Evolutionary conservation across 1,284 basidiomycete species (phyloP), one percentile per base, ranked within the genome.

Genomic region (Malassezia restricta): DNA sequence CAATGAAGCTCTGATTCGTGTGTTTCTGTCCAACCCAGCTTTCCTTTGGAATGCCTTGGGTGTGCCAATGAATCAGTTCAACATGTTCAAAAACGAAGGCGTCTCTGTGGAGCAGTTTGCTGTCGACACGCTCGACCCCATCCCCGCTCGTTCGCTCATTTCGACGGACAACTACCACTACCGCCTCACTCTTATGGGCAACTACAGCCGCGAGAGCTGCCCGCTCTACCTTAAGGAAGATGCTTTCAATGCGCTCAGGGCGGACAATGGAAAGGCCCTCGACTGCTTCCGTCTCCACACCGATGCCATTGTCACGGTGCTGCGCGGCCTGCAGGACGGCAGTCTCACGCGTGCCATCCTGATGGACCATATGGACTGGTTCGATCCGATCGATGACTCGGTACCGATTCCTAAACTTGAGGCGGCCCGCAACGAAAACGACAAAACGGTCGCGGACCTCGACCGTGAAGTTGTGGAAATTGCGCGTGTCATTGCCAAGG

Each of bases 21-120:
- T 78, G 5, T 76, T 86, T 59, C 75, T 86, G 43, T 65, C 71
- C 31, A 75, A 74, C 59, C 72, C 69, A 5, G 62, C 64, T 2
- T 87, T 88, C 74, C 82, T 84, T 57, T 88, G 86, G 86, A 86
- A 86, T 63, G 84, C 85, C 0, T 76, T 87, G 12, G 85, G 85
- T 31, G 84, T 87, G 1, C 85, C 85, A 2, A 76, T 78, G 62
- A 85, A 85, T 69, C 85, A 87, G 75, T 79, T 82, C 66, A 77
- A 79, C 63, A 82, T 82, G 76, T 78, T 86, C 68, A 69, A 83
- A 40, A 64, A 81, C 78, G 84, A 86, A 62, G 82, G 83, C 3
- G 11, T 11, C 33, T 76, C 77, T 9, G 59, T 61, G 1, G 68
- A 69, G 51, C 70, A 73, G 49, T 73, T 68, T 43, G 70, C 68